Base-by-base conservation (phyloP, 805 yeast species). In the Candida ponderosae region DNA sequence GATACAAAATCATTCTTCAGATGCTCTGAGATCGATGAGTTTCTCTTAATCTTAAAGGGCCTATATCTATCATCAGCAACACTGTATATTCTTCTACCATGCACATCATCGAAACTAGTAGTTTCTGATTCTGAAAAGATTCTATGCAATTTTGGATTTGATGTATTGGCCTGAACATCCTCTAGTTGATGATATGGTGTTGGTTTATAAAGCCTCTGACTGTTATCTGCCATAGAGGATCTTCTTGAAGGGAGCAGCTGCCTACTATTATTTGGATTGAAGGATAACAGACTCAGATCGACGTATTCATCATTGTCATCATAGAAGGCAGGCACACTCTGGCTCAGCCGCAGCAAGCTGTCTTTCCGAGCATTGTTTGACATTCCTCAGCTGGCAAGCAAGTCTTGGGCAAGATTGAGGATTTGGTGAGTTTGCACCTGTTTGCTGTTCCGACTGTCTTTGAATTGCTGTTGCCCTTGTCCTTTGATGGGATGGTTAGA, bases 121-220 rank as follows among this genome's bases (percentile, higher is more conserved):
- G 74, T 70, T 47, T 80, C 88, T 18, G 71, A 72, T 44, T 79
- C 88, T 3, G 87, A 80, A 48, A 70, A 79, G 0, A 79, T 76
- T 47, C 81, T 63, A 11, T 72, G 65, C 30, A 74, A 48, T 37
- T 61, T 62, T 4, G 46, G 36, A 16, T 47, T 46, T 6, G 59
- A 44, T 15, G 47, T 37, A 2, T 43, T 34, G n/a, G n/a, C n/a
- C n/a, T 24, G 28, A 11, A 42, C 50, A 29, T 50, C 47, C 27
- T 46, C 53, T 31, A 48, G 29, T 14, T 44, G 42, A 20, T 50
- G 50, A 16, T 48, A 48, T 19, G 48, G 48, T 19, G 42, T 50
- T 4, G 57, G 46, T 34, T 51, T 48, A 21, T 48, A 31, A 10
- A 43, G 33, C 18, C 32, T 42, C 2, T 33, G 6, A 21, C 10